Evolutionary conservation across 2,329 filamentous ascomycete species (phyloP).

Genomic region (Proliferodiscus dingleyae): DNA sequence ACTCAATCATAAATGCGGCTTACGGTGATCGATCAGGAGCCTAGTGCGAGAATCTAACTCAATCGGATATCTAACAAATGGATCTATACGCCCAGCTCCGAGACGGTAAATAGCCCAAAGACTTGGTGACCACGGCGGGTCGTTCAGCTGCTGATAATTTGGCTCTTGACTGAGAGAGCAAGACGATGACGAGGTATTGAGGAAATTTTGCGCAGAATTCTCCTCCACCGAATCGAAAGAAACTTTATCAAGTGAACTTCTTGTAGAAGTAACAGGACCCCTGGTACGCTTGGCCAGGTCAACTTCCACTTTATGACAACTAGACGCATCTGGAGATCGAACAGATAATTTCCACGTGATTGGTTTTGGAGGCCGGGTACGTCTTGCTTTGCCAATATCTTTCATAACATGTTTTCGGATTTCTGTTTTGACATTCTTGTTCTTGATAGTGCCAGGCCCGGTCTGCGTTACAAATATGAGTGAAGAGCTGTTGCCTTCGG

Average conservation of each 20-base stretch:
- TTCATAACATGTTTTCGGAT: slow-evolving; percentile 19
- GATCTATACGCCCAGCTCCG: slow-evolving; percentile 12
- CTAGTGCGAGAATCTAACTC: slow-evolving; percentile 7
- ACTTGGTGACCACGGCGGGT: too few relatives aligned
- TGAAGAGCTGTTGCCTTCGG: background rate
- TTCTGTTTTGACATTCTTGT: background rate
- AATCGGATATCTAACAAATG: slow-evolving; percentile 14
- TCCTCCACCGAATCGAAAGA: too few relatives aligned
- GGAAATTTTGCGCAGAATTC: too few relatives aligned
- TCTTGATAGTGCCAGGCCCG: slow-evolving; percentile 1
- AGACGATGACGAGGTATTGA: too few relatives aligned
- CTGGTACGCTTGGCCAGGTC: background rate
- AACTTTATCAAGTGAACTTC: too few relatives aligned
- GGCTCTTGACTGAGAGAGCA: too few relatives aligned
- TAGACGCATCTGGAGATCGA: background rate
- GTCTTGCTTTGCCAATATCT: slow-evolving; percentile 10
- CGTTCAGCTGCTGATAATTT: too few relatives aligned
- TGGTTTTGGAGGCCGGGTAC: background rate
- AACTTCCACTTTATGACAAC: background rate
- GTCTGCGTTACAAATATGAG: slow-evolving; percentile 9
- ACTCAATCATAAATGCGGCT: background rate
- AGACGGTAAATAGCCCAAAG: slow-evolving; percentile 3
- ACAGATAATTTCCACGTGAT: slow-evolving; percentile 1
- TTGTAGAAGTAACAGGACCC: background rate
- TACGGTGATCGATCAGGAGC: slow-evolving; percentile 14